phyloP scores from a whole-genome alignment of 2,329 filamentous ascomycete genomes.

The Monosporascus sp. region DNA sequence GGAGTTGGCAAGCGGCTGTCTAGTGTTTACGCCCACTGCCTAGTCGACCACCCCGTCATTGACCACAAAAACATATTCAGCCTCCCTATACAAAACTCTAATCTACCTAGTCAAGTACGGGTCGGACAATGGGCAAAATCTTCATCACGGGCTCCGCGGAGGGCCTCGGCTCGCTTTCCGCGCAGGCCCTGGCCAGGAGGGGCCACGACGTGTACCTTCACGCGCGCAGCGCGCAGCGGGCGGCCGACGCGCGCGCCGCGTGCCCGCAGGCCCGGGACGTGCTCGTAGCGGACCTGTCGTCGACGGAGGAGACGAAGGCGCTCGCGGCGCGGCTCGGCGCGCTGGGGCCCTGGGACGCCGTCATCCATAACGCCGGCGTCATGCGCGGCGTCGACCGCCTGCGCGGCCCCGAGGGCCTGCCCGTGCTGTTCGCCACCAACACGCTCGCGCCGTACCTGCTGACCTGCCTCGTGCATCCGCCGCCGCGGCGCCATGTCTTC shows the following conservation, averaged over 20 bases:
- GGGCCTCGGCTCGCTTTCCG: constrained; percentile 47
- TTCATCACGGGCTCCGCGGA: constrained; percentile 53
- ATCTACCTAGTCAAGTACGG: too few relatives aligned
- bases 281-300: constrained; percentile 47
- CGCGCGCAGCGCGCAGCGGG: constrained; percentile 49
- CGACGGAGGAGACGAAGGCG: constrained; percentile 41
- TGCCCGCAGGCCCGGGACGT: constrained; percentile 45
- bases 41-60: too few relatives aligned
- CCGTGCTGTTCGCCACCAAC: constrained; percentile 49
- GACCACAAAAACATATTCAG: too few relatives aligned
- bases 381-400: constrained; percentile 30
- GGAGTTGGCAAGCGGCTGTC: too few relatives aligned
- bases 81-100: too few relatives aligned
- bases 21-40: too few relatives aligned
- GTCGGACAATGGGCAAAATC: constrained; percentile 12
- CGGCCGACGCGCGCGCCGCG: constrained; percentile 38
- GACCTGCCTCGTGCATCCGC: constrained; percentile 42
- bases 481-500: constrained; percentile 42
- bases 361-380: constrained; percentile 54
- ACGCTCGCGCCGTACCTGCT: constrained; percentile 53
- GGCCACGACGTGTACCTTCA: constrained; percentile 53
- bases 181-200: constrained; percentile 40
- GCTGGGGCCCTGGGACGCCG: constrained; percentile 44
- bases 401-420: constrained; percentile 32
- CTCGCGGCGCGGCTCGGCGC: constrained; percentile 46